Evolutionary conservation across 2,329 filamentous ascomycete genomes (phyloP).

Genomic region (Metarhizium rileyi): DNA sequence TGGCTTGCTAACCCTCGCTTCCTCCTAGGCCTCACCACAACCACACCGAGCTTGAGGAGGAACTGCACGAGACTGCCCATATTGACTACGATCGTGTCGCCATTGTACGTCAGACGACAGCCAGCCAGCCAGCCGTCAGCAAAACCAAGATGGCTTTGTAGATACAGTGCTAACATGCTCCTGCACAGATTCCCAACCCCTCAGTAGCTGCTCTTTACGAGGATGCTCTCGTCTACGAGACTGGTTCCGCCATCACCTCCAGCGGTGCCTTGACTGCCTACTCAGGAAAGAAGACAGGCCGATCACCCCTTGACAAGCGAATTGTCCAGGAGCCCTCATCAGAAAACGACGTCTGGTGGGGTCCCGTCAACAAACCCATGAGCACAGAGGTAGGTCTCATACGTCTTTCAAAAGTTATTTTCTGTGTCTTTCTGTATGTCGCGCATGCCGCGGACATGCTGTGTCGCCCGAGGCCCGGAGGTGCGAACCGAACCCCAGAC

Average conservation of each 20-base stretch:
- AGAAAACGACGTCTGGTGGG: constrained; percentile 95
- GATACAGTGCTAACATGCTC: not conserved
- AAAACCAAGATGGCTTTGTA: too few species aligned
- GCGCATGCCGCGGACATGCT: constrained; percentile 1
- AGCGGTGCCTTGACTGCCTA: constrained; percentile 93
- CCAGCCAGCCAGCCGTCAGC: too few species aligned
- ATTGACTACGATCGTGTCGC: constrained; percentile 98
- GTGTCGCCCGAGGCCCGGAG: not conserved
- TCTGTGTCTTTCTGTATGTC: constrained; percentile 8
- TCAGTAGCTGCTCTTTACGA: constrained; percentile 95
- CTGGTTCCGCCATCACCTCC: constrained; percentile 92
- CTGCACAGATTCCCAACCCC: constrained; percentile 65
- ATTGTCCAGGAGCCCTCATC: constrained; percentile 88
- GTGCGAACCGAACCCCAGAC: not conserved
- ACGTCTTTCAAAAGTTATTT: not conserved
- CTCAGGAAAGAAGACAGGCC: constrained; percentile 95
- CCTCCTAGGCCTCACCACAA: constrained; percentile 61
- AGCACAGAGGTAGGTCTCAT: constrained; percentile 65
- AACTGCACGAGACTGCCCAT: constrained; percentile 94
- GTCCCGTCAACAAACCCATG: constrained; percentile 99
- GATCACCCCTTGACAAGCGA: constrained; percentile 94
- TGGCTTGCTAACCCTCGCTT: constrained; percentile 6
- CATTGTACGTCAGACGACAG: constrained; percentile 56
- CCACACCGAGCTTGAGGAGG: constrained; percentile 94
- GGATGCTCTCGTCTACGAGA: constrained; percentile 94